A percentile compares a stretch with the other conserved stretches of the same genome.
Evolutionary conservation across 495 filamentous ascomycete species (phyloP).

Genomic region (Thozetella sp.): DNA sequence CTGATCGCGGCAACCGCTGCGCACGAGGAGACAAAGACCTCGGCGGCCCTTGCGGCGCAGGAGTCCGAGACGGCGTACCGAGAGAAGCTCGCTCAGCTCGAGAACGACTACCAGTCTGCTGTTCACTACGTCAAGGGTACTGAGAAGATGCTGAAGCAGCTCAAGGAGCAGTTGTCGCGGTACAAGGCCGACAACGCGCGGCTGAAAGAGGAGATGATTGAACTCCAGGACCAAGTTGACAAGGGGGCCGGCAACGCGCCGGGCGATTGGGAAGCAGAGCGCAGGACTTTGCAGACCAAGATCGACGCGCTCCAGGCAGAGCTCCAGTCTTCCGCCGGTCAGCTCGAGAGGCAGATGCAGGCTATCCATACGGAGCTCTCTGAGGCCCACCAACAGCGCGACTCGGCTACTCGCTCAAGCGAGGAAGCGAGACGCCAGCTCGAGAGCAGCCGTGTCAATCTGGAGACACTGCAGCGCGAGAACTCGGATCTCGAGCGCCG

Average conservation of each 20-base stretch:
- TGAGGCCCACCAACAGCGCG: slow-evolving; percentile 65
- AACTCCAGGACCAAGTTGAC: slow-evolving; percentile 52
- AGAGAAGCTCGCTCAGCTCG: slow-evolving; percentile 88
- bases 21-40: slow-evolving; percentile 79
- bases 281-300: slow-evolving; percentile 70
- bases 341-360: slow-evolving; percentile 72
- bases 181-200: slow-evolving; percentile 86
- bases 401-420: slow-evolving; percentile 56
- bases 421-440: slow-evolving; percentile 64
- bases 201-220: slow-evolving; percentile 77
- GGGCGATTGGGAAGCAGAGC: slow-evolving; percentile 78
- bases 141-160: slow-evolving; percentile 97
- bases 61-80: slow-evolving; percentile 84
- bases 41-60: slow-evolving; percentile 75
- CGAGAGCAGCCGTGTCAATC: slow-evolving; percentile 59
- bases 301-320: slow-evolving; percentile 71
- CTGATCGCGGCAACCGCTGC: slow-evolving; percentile 75
- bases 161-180: slow-evolving; percentile 92
- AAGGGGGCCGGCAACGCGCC: slow-evolving; percentile 35
- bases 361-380: slow-evolving; percentile 69
- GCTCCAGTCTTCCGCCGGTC: slow-evolving; percentile 61
- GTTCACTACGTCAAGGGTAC: slow-evolving; percentile 99
- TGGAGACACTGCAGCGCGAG: slow-evolving; percentile 81
- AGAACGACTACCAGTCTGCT: slow-evolving; percentile 97
- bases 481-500: slow-evolving; percentile 78